These are phyloP conservation scores for Penicillium brasilianum DNA, from an alignment of 2,329 filamentous ascomycete species.

Conservation along the genomic window DNA sequence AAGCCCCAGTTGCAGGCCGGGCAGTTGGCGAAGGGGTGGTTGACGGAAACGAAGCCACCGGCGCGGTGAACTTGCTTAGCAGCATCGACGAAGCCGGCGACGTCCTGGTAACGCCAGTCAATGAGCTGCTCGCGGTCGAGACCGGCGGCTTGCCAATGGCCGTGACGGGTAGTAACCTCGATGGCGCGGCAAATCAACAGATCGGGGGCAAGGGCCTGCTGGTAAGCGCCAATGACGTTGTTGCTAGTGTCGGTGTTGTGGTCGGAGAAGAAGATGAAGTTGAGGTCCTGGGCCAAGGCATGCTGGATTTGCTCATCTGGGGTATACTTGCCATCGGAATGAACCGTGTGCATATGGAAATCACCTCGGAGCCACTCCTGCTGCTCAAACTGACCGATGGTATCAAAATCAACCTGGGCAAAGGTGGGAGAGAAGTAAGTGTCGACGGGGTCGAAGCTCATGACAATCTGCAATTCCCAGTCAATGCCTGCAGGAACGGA, in stretches of 20 bases:
- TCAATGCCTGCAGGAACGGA: slow-evolving; percentile 26
- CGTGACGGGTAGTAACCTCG: slow-evolving; percentile 31
- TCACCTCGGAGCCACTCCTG: slow-evolving; percentile 28
- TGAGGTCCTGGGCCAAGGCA: slow-evolving; percentile 18
- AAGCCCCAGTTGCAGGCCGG: slow-evolving; percentile 28
- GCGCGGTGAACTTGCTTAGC: slow-evolving; percentile 19
- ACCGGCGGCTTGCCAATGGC: slow-evolving; percentile 32
- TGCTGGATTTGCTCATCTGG: not conserved
- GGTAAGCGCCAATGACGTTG: slow-evolving; percentile 23
- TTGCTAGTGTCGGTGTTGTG: slow-evolving; percentile 32
- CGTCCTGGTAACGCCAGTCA: slow-evolving; percentile 11
- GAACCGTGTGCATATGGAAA: slow-evolving; percentile 34
- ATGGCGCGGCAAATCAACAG: slow-evolving; percentile 31
- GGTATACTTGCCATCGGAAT: slow-evolving; percentile 26
- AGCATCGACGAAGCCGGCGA: slow-evolving; percentile 16
- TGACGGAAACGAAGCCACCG: slow-evolving; percentile 24
- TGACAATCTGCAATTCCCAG: slow-evolving; percentile 25
- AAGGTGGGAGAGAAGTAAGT: slow-evolving; percentile 19
- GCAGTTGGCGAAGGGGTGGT: slow-evolving; percentile 28
- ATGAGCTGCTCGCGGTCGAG: slow-evolving; percentile 24
- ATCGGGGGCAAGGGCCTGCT: slow-evolving; percentile 23
- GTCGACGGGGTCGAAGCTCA: slow-evolving; percentile 17
- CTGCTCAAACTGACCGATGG: slow-evolving; percentile 6
- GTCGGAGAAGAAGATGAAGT: slow-evolving; percentile 34
- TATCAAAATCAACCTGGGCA: slow-evolving; percentile 15